These are phyloP conservation scores for Mycena vulgaris DNA, from an alignment of 768 basidiomycete genomes.

Conservation along the genomic window DNA sequence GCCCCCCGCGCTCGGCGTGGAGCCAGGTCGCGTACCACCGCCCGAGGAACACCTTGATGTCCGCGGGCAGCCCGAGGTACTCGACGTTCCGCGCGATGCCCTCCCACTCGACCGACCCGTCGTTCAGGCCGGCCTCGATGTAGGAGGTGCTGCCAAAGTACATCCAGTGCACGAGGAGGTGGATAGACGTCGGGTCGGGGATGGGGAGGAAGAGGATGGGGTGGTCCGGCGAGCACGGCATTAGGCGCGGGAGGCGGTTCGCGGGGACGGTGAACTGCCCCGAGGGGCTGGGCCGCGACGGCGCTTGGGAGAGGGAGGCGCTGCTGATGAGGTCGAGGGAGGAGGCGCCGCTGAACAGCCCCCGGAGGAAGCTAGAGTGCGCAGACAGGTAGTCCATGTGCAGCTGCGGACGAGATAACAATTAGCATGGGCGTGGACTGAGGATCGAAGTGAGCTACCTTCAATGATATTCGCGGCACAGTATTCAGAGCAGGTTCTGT, in stretches of 20 bases:
- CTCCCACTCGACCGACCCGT: constrained; percentile 83
- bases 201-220: constrained; percentile 83
- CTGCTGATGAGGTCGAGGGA: constrained; percentile 70
- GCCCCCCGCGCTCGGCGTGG: constrained; percentile 52
- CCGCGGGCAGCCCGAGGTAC: constrained; percentile 83
- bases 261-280: constrained; percentile 59
- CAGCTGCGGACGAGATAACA: constrained; percentile 63
- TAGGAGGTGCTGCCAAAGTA: constrained; percentile 80
- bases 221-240: constrained; percentile 76
- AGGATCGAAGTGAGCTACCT: constrained; percentile 58
- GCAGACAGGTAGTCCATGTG: constrained; percentile 89
- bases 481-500: constrained; percentile 67
- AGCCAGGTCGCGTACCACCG: constrained; percentile 82
- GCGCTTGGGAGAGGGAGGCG: constrained; percentile 44
- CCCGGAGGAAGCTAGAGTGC: constrained; percentile 82
- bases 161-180: constrained; percentile 84
- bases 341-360: constrained; percentile 78
- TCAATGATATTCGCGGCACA: constrained; percentile 73
- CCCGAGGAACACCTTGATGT: constrained; percentile 84
- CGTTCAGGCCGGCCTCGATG: constrained; percentile 78
- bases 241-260: constrained; percentile 74
- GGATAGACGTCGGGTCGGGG: constrained; percentile 81
- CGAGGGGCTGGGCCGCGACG: constrained; percentile 43
- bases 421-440: background rate
- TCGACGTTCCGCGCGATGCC: constrained; percentile 92